These are phyloP conservation scores for Solanum chaucha DNA, from an alignment of 257 asterid genomes.

Conservation along the genomic window DNA sequence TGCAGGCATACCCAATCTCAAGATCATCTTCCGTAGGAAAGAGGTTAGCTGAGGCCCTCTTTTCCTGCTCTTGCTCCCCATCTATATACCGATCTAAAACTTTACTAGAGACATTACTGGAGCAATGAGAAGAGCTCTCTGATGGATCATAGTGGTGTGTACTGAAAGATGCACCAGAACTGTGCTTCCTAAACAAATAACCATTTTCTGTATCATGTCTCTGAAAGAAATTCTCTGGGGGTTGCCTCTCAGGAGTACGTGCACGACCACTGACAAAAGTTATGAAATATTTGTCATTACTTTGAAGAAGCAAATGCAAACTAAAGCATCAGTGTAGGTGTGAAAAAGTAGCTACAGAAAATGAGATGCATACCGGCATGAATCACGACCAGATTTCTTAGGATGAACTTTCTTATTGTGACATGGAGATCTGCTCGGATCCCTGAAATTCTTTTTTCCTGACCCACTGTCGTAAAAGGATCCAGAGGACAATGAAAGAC, in stretches of 20 bases:
- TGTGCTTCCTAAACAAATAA: conserved; percentile 33
- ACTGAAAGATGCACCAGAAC: conserved; percentile 21
- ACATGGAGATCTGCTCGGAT: conserved; percentile 51
- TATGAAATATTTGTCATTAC: neutral
- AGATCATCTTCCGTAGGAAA: conserved; percentile 26
- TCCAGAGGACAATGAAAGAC: conserved; percentile 80
- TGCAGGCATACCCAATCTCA: conserved; percentile 31
- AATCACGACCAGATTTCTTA: conserved; percentile 36
- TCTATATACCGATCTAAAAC: conserved; percentile 86
- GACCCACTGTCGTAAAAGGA: conserved; percentile 41
- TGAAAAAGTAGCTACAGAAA: neutral
- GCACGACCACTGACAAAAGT: conserved; percentile 38
- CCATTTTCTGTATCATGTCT: conserved; percentile 21
- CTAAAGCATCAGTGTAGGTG: neutral
- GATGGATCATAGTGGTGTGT: conserved; percentile 49
- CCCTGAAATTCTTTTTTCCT: conserved; percentile 20
- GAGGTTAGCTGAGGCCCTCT: conserved; percentile 20
- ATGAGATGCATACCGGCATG: conserved; percentile 42
- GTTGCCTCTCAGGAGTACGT: conserved; percentile 74
- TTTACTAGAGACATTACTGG: conserved; percentile 68
- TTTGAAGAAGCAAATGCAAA: neutral
- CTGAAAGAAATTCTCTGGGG: conserved; percentile 26
- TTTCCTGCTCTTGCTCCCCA: conserved; percentile 74
- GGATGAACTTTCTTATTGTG: conserved; percentile 33
- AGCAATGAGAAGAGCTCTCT: conserved; percentile 63